These are phyloP conservation scores for Symbiotaphrina buchneri DNA, from an alignment of 495 filamentous ascomycete genomes.

Conservation along the genomic window DNA sequence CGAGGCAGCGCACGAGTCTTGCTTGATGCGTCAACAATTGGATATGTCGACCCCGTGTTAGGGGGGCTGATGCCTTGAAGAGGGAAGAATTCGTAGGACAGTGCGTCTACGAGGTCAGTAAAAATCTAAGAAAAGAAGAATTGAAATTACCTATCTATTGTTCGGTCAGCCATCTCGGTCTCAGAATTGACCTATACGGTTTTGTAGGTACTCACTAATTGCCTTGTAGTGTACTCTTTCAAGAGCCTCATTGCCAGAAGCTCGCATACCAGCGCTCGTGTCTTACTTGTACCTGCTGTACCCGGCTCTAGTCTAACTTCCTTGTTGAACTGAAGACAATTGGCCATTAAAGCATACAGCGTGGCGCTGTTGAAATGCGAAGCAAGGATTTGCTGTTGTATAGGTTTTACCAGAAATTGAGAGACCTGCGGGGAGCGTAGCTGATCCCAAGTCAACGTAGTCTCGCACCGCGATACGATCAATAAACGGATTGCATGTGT, in stretches of 20 bases:
- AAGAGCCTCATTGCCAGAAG: slow-evolving; percentile 78
- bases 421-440: slow-evolving; percentile 84
- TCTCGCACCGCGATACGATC: slow-evolving; percentile 65
- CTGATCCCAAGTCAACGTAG: slow-evolving; percentile 87
- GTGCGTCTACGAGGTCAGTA: slow-evolving; percentile 55
- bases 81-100: slow-evolving; percentile 87
- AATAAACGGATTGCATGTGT: slow-evolving; percentile 73
- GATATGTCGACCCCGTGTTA: slow-evolving; percentile 8
- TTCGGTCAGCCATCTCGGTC: too few relatives aligned
- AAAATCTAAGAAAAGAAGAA: too few relatives aligned
- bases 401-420: slow-evolving; percentile 83
- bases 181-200: background rate
- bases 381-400: slow-evolving; percentile 57
- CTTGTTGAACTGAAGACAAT: slow-evolving; percentile 80
- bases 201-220: slow-evolving; percentile 34
- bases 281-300: slow-evolving; percentile 59
- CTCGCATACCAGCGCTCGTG: slow-evolving; percentile 71
- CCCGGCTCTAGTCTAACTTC: slow-evolving; percentile 62
- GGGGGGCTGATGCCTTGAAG: slow-evolving; percentile 50
- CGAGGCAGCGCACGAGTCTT: too few relatives aligned
- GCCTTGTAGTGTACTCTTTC: slow-evolving; percentile 68
- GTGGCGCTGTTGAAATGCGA: slow-evolving; percentile 70
- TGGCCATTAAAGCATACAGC: slow-evolving; percentile 75
- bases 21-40: slow-evolving; percentile 7
- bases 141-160: too few relatives aligned